Conservation (phyloP, 345 rosid genomes). For the Rhodamnia argentea region DNA sequence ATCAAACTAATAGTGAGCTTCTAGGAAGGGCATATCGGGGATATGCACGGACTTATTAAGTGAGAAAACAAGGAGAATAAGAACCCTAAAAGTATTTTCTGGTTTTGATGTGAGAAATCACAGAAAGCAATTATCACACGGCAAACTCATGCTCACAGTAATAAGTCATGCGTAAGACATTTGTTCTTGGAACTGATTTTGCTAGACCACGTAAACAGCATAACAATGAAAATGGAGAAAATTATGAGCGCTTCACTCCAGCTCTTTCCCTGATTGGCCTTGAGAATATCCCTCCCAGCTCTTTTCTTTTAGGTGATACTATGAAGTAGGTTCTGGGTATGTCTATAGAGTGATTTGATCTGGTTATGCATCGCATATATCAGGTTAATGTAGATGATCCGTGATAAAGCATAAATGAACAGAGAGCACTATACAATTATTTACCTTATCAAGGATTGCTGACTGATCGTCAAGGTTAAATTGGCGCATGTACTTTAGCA, state of each 20-base stretch:
- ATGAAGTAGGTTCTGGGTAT: not conserved
- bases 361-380: not conserved
- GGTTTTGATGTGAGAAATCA: not conserved
- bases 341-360: not conserved
- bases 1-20: not conserved
- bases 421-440: not conserved
- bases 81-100: not conserved
- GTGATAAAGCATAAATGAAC: not conserved
- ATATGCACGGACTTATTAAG: not conserved
- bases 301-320: not conserved
- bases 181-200: not conserved
- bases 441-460: constrained; percentile 58
- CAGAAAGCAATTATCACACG: not conserved
- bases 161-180: not conserved
- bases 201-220: not conserved
- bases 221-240: not conserved
- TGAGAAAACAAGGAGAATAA: not conserved
- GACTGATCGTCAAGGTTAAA: constrained; percentile 62
- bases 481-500: constrained; percentile 71
- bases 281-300: not conserved
- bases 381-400: not conserved
- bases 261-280: not conserved
- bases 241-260: not conserved
- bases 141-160: not conserved
- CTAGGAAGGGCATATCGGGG: not conserved